Base-by-base conservation (phyloP, 768 basidiomycete genomes). In the Tylopilus vinaceipallidus region DNA sequence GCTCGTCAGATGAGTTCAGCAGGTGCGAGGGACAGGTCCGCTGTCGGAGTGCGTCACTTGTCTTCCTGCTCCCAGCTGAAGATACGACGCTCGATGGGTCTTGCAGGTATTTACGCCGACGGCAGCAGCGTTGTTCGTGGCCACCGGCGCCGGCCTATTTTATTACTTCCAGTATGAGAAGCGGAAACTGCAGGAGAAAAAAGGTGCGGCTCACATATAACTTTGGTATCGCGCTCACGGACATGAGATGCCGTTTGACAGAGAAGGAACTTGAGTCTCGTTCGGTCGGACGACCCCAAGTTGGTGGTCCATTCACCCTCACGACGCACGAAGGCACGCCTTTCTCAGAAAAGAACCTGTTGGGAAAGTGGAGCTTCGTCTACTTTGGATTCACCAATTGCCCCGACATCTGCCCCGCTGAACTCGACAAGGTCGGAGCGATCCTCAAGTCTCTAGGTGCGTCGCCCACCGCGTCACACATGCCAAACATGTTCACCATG, bases 301-400 rank as follows among this genome's bases (percentile, higher is more conserved):
- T 99, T 48, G 97, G 97, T 16, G 97, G 97, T 1, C 87, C 95
- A 0, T 98, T 99, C 75, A 69, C 72, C 4, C 75, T 98, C 42
- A 80, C 75, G n/a, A 41, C 40, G 4, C 26, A 41, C 40, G 71
- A 82, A 9, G 83, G 82, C 48, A 66, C 77, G 47, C 68, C 80
- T 0, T 98, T 93, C 71, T 88, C 92, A 2, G 86, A 41, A 38
- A 71, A 88, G 47, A 81, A 95, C 62, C 73, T 99, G 40, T 68
- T 88, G 22, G 95, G 94, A 30, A 88, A 90, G 72, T 98, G 91
- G 91, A 88, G 78, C n/a, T 71, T 91, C 52, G 78, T 91, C 39
- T 91, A 98, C 73, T 99, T 99, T 70, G 97, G 97, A n/a, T 99
- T 99, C 75, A 95, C 97, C 36, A 98, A 99, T 69, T 99, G 97